Evolutionary conservation across 257 asterid species (phyloP), one percentile per base, ranked within the genome.

Genomic region (Rauvolfia tetraphylla): DNA sequence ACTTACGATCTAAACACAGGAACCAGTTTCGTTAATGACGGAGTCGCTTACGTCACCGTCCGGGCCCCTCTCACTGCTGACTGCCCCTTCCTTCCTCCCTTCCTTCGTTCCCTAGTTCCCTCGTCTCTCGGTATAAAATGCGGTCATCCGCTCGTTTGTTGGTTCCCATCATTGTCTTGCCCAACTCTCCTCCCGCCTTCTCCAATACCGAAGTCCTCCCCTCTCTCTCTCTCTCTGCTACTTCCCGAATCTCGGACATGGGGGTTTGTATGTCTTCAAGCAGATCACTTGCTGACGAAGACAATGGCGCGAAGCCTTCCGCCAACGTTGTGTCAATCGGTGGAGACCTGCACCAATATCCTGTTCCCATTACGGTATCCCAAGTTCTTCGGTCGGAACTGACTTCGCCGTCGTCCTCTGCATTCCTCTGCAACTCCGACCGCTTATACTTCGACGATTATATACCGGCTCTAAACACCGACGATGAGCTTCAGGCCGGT

Each of bases 361-460:
- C 83, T 17, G 82, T 87, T 25, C 93, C 95, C 0, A 22, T 53
- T 0, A 85, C 84, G 27, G 97, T 66, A 20, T 77, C 88, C 10
- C 76, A 87, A 38, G 89, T 88, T 14, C 88, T 88, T 3, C 77
- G 80, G 22, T 75, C 84, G 56, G 86, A 83, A 54, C 18, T 74
- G 3, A 20, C 46, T 5, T 44, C 78, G 0, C 0, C 61, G 1
- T 44, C 78, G 1, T 31, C 74, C 0, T 59, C 87, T 0, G 8
- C 81, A 4, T 89, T 89, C 84, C 73, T 91, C 76, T 89, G 95
- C 87, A 86, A 81, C 65, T 89, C 97, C 74, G 97, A 91, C 65
- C 66, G 87, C 5, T 75, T 91, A 27, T 82, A 79, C 83, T 89
- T 88, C 75, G 88, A 88, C 71, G 88, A 89, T 1, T 87, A 59